phyloP scores from a whole-genome alignment of 1,284 basidiomycete species.

The Ustilago curta region DNA sequence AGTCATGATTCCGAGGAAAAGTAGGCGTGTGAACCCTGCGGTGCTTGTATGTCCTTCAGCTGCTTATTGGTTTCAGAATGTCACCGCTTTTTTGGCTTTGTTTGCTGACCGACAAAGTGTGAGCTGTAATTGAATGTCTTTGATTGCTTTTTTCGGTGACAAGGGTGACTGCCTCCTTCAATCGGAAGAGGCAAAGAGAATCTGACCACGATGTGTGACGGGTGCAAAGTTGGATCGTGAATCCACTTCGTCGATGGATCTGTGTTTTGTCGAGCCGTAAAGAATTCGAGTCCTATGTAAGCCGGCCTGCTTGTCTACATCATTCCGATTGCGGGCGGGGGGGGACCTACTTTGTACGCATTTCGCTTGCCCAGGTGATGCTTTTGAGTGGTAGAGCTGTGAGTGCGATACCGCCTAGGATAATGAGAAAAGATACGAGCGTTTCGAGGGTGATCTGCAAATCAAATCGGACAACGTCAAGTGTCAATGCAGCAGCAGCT shows the following conservation, averaged over 20 bases:
- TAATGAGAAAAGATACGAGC: conserved; percentile 76
- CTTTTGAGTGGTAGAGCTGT: conserved; percentile 79
- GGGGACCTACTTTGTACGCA: conserved; percentile 78
- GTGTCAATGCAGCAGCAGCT: no score
- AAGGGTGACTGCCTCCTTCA: not conserved
- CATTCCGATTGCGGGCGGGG: not conserved
- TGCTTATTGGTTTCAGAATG: not conserved
- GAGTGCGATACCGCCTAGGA: conserved; percentile 78
- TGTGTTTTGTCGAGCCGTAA: conserved; percentile 61
- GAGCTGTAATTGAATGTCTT: not conserved
- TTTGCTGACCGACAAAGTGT: not conserved
- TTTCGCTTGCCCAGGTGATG: conserved; percentile 89
- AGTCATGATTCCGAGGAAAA: conserved; percentile 32
- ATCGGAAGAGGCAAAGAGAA: conserved; percentile 54
- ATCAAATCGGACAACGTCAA: not conserved
- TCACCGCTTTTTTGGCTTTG: not conserved
- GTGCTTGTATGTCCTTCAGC: not conserved
- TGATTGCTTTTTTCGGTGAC: not conserved
- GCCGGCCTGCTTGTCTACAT: not conserved
- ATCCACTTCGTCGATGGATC: conserved; percentile 83
- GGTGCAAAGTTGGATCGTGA: conserved; percentile 78
- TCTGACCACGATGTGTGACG: conserved; percentile 76
- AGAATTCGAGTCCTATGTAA: not conserved
- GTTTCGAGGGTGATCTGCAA: conserved; percentile 79
- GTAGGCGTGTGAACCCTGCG: not conserved